Conservation (phyloP, 495 filamentous ascomycete genomes). For the Penicillium mononematosum region DNA sequence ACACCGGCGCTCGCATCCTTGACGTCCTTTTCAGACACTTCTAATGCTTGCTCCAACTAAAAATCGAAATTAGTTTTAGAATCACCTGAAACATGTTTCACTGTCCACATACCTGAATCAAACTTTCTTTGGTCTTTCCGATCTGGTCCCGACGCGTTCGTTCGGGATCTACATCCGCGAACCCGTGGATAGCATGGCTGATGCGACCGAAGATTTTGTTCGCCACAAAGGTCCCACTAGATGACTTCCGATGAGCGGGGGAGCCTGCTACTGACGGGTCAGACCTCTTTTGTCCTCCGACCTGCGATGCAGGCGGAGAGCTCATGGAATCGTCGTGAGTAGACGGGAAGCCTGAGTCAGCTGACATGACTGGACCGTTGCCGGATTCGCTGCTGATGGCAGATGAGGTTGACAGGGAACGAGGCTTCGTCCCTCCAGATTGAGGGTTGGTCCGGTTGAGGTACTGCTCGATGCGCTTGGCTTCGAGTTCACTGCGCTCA, state of each 20-base stretch:
- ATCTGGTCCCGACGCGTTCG: slow-evolving; percentile 88
- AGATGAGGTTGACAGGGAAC: slow-evolving; percentile 62
- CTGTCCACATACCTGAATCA: slow-evolving; percentile 52
- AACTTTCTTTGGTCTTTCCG: slow-evolving; percentile 82
- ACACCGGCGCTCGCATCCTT: slow-evolving; percentile 85
- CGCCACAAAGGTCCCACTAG: slow-evolving; percentile 77
- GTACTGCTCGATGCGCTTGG: slow-evolving; percentile 88
- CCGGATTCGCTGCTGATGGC: slow-evolving; percentile 47
- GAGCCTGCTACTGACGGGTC: slow-evolving; percentile 30
- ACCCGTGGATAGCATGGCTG: slow-evolving; percentile 90
- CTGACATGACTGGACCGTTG: slow-evolving; percentile 59
- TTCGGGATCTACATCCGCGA: slow-evolving; percentile 94
- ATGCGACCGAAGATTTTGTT: slow-evolving; percentile 95
- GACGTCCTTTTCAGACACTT: slow-evolving; percentile 84
- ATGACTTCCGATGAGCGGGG: slow-evolving; percentile 64
- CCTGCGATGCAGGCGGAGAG: slow-evolving; percentile 57
- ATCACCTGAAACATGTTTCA: not conserved
- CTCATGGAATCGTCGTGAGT: slow-evolving; percentile 70
- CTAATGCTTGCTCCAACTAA: slow-evolving; percentile 84
- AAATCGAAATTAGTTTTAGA: slow-evolving; percentile 11
- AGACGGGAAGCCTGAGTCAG: slow-evolving; percentile 91
- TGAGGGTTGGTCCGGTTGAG: slow-evolving; percentile 64
- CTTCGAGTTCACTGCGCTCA: slow-evolving; percentile 86
- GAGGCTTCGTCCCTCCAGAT: slow-evolving; percentile 47
- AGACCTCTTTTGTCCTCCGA: slow-evolving; percentile 30